Percentiles rank a stretch among this genome's conserved stretches.
Conservation (phyloP, 164 flowering plant species). For the Vitis rotundifolia region DNA sequence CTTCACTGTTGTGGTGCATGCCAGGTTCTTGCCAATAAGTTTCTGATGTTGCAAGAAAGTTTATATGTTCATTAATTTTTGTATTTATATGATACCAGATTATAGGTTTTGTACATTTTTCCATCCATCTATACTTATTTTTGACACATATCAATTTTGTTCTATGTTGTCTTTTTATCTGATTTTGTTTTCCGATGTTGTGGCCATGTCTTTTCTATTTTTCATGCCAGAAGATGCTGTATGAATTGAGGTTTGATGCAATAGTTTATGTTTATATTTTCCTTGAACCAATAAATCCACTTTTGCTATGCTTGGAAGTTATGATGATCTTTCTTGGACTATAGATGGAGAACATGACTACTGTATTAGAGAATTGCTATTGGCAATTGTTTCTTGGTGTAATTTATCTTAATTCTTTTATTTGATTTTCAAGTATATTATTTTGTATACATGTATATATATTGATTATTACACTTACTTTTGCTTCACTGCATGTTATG, state of each 20-base stretch:
- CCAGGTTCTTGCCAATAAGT: slow-evolving; percentile 4
- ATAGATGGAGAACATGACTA: neutral
- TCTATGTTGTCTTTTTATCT: neutral
- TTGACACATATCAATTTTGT: neutral
- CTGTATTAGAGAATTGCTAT: neutral
- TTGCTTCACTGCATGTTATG: no score
- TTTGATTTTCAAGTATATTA: no score
- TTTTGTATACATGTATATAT: no score
- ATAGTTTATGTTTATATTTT: neutral
- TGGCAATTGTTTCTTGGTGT: neutral
- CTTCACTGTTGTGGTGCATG: neutral
- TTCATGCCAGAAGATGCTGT: neutral
- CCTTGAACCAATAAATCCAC: neutral
- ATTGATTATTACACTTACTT: no score
- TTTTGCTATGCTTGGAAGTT: neutral
- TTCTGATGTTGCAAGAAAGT: slow-evolving; percentile 7
- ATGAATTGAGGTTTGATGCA: neutral
- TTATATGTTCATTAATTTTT: slow-evolving; percentile 2
- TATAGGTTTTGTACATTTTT: neutral
- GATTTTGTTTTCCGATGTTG: neutral
- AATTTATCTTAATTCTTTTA: no score
- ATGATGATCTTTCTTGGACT: neutral
- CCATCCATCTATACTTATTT: neutral
- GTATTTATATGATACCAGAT: neutral
- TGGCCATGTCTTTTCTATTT: neutral